A percentile compares a stretch with the other conserved stretches of the same genome.
These are phyloP conservation scores for Rhynchosporium secalis DNA, from an alignment of 2,329 filamentous ascomycete species.

Conservation along the genomic window DNA sequence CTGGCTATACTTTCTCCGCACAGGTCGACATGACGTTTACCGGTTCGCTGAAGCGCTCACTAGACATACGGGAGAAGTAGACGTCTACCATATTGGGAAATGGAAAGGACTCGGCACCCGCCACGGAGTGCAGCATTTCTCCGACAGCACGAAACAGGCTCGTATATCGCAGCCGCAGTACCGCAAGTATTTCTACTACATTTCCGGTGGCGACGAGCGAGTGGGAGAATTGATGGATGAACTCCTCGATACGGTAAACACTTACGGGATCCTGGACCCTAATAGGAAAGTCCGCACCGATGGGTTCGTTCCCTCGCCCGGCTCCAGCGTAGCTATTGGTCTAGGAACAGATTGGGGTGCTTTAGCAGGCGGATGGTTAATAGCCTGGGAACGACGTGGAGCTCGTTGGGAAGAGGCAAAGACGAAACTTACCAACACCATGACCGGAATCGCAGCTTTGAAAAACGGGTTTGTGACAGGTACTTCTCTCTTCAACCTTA, in stretches of 20 bases:
- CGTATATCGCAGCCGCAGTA: slow-evolving; percentile 60
- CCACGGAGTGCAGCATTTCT: slow-evolving; percentile 62
- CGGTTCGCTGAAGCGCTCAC: slow-evolving; percentile 58
- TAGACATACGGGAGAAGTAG: slow-evolving; percentile 60
- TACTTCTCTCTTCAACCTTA: slow-evolving; percentile 51
- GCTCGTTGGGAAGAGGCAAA: slow-evolving; percentile 53
- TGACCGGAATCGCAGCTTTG: slow-evolving; percentile 53
- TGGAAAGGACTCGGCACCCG: slow-evolving; percentile 62
- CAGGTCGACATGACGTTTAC: slow-evolving; percentile 57
- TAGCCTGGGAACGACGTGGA: slow-evolving; percentile 60
- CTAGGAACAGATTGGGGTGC: slow-evolving; percentile 61
- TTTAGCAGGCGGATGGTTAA: slow-evolving; percentile 56
- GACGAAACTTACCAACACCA: slow-evolving; percentile 50
- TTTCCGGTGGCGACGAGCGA: slow-evolving; percentile 32
- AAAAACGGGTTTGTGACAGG: slow-evolving; percentile 62
- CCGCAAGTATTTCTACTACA: slow-evolving; percentile 53
- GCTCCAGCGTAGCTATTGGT: slow-evolving; percentile 47
- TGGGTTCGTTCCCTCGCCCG: slow-evolving; percentile 48
- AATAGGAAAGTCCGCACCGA: slow-evolving; percentile 59
- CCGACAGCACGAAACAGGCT: slow-evolving; percentile 61
- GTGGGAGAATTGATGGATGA: slow-evolving; percentile 31
- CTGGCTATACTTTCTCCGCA: slow-evolving; percentile 63
- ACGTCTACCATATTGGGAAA: slow-evolving; percentile 59
- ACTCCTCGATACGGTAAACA: slow-evolving; percentile 53
- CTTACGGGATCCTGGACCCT: slow-evolving; percentile 55